phyloP scores from a whole-genome alignment of 1,284 basidiomycete species.

The Cryptococcus amylolentus region DNA sequence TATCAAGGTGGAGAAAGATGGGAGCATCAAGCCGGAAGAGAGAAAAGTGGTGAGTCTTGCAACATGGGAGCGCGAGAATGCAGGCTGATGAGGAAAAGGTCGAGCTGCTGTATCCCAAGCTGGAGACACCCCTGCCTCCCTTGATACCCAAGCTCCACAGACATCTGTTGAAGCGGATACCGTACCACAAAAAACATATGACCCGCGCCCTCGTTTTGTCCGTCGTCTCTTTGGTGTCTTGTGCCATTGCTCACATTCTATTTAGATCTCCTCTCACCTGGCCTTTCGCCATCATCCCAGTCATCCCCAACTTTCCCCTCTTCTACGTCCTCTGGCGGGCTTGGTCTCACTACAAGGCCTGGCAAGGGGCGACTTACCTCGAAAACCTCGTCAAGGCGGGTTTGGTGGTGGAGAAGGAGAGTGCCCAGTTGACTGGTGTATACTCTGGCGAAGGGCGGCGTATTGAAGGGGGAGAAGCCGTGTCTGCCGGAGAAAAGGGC shows the following conservation, averaged over 20 bases:
- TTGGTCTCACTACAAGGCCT: conserved; percentile 52
- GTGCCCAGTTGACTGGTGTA: conserved; percentile 23
- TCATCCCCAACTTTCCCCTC: conserved; percentile 53
- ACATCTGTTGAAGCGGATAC: conserved; percentile 39
- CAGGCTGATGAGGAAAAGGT: conserved; percentile 23
- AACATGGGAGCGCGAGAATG: background rate
- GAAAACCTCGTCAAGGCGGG: conserved; percentile 39
- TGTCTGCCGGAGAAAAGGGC: conserved; percentile 8
- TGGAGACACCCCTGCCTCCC: conserved; percentile 23
- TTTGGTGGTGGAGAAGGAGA: conserved; percentile 38
- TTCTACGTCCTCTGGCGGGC: conserved; percentile 54
- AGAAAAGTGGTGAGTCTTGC: background rate
- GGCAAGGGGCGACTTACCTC: conserved; percentile 47
- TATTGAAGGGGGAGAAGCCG: background rate
- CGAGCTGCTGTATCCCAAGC: conserved; percentile 36
- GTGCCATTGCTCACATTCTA: background rate
- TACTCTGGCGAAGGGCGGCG: conserved; percentile 20
- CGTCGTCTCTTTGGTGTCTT: conserved; percentile 7
- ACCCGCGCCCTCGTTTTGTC: conserved; percentile 33
- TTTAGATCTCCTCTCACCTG: conserved; percentile 40
- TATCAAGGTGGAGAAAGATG: conserved; percentile 34
- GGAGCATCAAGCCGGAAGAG: conserved; percentile 5
- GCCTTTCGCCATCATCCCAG: conserved; percentile 52
- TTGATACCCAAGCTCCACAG: conserved; percentile 43
- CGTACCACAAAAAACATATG: conserved; percentile 46